Evolutionary conservation across 306 rosid genomes (phyloP), one percentile per base, ranked within the genome.

Genomic region (Mimosa bimucronata): DNA sequence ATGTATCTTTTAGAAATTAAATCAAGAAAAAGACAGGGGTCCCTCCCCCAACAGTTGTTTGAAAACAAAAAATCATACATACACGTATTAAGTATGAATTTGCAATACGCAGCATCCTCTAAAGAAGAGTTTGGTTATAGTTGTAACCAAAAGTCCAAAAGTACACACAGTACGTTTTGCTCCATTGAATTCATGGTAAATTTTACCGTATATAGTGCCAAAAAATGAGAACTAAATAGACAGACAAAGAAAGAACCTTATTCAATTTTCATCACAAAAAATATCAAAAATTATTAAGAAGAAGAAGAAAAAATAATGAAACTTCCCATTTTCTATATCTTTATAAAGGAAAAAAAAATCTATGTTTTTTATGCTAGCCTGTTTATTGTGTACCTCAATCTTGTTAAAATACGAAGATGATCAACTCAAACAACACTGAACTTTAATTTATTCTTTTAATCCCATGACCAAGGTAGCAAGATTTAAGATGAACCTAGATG

Each of bases 281-380:
- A 53, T 52, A 3, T 50, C 11, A 53, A 53, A 53, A n/a, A 2
- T 55, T 52, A 42, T 71, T n/a, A n/a, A n/a, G n/a, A 48, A 28
- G 3, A 3, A 26, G 18, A 25, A 62, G 53, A 77, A 37, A 0
- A 58, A 9, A 10, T 41, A 40, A n/a, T n/a, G n/a, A n/a, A n/a
- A n/a, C n/a, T n/a, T n/a, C n/a, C n/a, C 57, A 73, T 79, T 88
- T 81, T 75, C 42, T 70, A 6, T 66, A 66, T 4, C 8, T 66
- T 6, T 30, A 2, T 55, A 55, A 21, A 55, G 9, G 0, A 37
- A 10, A 69, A 25, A 68, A 12, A 67, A 5, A 2, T 2, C 7
- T 0, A 5, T 11, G 23, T 3, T 40, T 69, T 68, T 61, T 6
- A 53, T 19, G 71, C 75, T 42, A 25, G 37, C 41, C 42, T 25